These are phyloP conservation scores for Fraxinus baroniana DNA, from an alignment of 305 asterid genomes.

Conservation along the genomic window DNA sequence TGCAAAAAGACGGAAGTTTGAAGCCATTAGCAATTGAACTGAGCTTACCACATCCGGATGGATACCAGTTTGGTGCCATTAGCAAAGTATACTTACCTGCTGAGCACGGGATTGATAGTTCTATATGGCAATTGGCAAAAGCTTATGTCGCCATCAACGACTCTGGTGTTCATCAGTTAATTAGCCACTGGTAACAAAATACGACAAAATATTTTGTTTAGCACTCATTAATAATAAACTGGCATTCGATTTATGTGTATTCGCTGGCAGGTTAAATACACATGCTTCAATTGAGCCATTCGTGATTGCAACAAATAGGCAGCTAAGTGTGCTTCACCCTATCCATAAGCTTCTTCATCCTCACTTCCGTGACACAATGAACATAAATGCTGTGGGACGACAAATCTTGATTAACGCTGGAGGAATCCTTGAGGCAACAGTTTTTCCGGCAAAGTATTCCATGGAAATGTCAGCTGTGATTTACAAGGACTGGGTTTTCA, in stretches of 20 bases:
- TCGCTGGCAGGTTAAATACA: constrained; percentile 58
- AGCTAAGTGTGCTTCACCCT: constrained; percentile 74
- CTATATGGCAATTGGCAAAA: constrained; percentile 82
- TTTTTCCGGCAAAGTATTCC: constrained; percentile 61
- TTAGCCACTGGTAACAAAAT: constrained; percentile 68
- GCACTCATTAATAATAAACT: background rate
- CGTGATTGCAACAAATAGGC: constrained; percentile 73
- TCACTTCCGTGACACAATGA: constrained; percentile 77
- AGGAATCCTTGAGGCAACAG: constrained; percentile 55
- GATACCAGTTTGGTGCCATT: constrained; percentile 52
- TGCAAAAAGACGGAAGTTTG: constrained; percentile 64
- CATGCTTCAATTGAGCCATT: constrained; percentile 82
- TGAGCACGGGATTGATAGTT: constrained; percentile 49
- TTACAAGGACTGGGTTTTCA: constrained; percentile 68
- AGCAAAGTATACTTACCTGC: constrained; percentile 66
- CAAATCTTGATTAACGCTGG: constrained; percentile 62
- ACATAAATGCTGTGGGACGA: constrained; percentile 68
- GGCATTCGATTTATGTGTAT: background rate
- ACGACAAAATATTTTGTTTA: background rate
- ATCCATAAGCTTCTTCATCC: constrained; percentile 76
- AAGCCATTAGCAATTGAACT: constrained; percentile 74
- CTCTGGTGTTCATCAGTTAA: constrained; percentile 71
- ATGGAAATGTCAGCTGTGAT: constrained; percentile 65
- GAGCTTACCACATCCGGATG: constrained; percentile 68
- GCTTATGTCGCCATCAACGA: constrained; percentile 74